Percentiles rank a stretch among this genome's conserved stretches.
Evolutionary conservation across 805 yeast species (phyloP).

Genomic region (Nakazawaea ambrosiae): DNA sequence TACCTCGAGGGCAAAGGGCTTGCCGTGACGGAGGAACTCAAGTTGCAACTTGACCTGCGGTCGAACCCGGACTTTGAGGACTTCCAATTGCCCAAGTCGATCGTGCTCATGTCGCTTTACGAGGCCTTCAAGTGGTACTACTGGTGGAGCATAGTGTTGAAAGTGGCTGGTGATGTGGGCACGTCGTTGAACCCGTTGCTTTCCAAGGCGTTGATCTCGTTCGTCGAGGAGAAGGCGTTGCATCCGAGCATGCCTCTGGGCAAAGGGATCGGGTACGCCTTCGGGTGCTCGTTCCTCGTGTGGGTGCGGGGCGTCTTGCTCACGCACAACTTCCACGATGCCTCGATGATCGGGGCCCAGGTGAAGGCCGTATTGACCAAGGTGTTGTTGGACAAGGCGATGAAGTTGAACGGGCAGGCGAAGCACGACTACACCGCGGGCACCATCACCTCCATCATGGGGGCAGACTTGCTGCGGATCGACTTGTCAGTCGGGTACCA

Average conservation of each 20-base stretch:
- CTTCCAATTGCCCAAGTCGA: constrained; percentile 16
- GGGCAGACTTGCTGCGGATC: constrained; percentile 74
- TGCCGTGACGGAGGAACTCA: constrained; percentile 10
- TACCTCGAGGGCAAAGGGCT: constrained; percentile 23
- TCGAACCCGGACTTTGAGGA: constrained; percentile 18
- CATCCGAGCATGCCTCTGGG: constrained; percentile 37
- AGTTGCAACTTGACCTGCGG: constrained; percentile 16
- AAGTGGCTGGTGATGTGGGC: constrained; percentile 37
- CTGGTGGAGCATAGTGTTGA: constrained; percentile 29
- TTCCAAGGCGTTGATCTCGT: constrained; percentile 55
- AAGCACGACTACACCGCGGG: constrained; percentile 62
- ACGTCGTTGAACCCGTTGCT: constrained; percentile 58
- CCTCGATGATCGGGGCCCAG: constrained; percentile 62
- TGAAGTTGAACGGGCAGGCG: constrained; percentile 53
- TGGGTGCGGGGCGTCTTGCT: constrained; percentile 38
- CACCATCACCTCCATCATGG: constrained; percentile 68
- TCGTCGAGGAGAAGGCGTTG: constrained; percentile 44
- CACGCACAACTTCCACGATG: constrained; percentile 56
- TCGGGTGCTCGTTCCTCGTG: constrained; percentile 62
- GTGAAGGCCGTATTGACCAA: constrained; percentile 64
- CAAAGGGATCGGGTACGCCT: constrained; percentile 68
- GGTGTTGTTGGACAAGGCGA: constrained; percentile 59
- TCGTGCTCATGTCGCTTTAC: constrained; percentile 32
- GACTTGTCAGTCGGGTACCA: constrained; percentile 68
- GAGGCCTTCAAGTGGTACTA: constrained; percentile 44